phyloP scores from a whole-genome alignment of 73 alveolate species.

The Tetrahymena elliotti region DNA sequence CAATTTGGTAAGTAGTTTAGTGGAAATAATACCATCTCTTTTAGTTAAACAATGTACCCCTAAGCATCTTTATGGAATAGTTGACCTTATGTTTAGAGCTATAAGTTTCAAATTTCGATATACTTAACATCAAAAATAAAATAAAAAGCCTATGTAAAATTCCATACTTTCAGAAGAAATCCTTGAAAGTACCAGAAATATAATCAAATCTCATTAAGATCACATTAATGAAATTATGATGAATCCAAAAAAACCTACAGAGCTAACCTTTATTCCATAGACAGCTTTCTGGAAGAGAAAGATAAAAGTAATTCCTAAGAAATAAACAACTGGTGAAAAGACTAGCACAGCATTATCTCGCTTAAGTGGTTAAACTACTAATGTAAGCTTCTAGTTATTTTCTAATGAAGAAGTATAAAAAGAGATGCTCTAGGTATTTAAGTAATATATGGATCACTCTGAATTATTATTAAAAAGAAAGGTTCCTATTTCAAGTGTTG shows the following conservation, averaged over 20 bases:
- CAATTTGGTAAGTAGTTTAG: not conserved
- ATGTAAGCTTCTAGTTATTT: not conserved
- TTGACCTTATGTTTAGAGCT: not conserved
- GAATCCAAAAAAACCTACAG: not conserved
- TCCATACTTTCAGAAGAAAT: not conserved
- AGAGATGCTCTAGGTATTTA: not conserved
- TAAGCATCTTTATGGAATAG: not conserved
- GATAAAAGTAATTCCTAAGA: not conserved
- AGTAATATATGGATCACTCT: not conserved
- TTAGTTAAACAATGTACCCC: not conserved
- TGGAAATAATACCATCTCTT: not conserved
- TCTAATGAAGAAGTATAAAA: not conserved
- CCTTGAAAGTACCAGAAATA: not conserved
- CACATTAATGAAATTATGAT: not conserved
- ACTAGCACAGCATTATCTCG: not conserved
- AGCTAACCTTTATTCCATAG: not conserved
- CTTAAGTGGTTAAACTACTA: not conserved
- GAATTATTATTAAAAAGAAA: not conserved
- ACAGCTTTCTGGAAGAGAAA: not conserved
- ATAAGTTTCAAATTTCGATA: not conserved
- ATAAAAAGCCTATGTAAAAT: not conserved
- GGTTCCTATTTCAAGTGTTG: not conserved
- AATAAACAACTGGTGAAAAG: not conserved
- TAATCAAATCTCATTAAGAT: not conserved
- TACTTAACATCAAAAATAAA: not conserved